Evolutionary conservation across 371 early-diverging fungal genomes (phyloP), one percentile per base, ranked within the genome.

Genomic region (Rhizopus microsporus): DNA sequence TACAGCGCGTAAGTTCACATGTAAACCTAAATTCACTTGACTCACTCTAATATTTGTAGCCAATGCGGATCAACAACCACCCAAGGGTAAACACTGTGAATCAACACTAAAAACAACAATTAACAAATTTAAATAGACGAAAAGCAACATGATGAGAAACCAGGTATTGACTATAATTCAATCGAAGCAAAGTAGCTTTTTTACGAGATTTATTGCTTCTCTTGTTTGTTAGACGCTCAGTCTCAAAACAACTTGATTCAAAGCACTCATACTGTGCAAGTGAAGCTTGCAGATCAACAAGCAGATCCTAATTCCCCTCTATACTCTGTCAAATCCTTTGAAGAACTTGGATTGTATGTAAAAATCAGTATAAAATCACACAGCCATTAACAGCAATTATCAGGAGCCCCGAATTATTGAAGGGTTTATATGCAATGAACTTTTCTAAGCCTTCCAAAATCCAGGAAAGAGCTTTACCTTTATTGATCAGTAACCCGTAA

Each of bases 361-460:
- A 16, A 51, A 30, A 8, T 23, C 13, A 47, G 13, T 45, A 29
- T 8, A 30, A 13, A 10, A 34, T 8, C 48, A 13, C 8, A 31
- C 49, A 16, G 3, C 29, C 12, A 29, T 23, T 46, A 37, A 37
- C 29, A 54, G 23, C 23, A 23, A 23, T 23, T 23, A 23, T 23
- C 56, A 82, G 83, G 60, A 69, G 78, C 47, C 80, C 77, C 51
- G 87, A 95, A 42, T 76, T 98, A 39, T 78, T 96, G 50, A 93
- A 94, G 73, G 97, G 96, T 53, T 62, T 98, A 35, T 97, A 96
- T 80, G 89, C 84, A 56, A 93, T 95, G 95, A 90, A 90, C 44
- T 97, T 93, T 66, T 82, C 89, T 30, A 89, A 90, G 63, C 98
- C 98, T 2, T 94, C 94, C 33, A 95, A 93, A 68, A 95, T 99